Percentiles rank a stretch among this genome's conserved stretches.
Conservation (phyloP, 768 basidiomycete genomes). For the Rhodotorula diobovata region DNA sequence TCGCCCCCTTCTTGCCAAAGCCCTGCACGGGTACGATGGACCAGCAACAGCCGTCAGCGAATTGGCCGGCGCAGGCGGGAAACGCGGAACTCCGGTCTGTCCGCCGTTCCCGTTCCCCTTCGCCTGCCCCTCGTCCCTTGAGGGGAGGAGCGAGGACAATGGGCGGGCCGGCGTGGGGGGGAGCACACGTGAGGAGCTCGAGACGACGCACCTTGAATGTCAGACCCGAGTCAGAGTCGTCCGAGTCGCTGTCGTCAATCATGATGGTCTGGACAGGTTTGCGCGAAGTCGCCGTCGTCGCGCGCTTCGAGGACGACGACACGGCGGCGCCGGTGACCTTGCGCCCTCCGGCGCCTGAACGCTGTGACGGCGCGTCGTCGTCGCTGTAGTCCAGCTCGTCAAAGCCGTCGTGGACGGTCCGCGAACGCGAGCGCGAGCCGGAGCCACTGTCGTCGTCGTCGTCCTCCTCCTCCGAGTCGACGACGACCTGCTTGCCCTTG, state of each 20-base stretch:
- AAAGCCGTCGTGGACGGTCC: constrained; percentile 11
- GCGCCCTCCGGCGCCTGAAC: background rate
- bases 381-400: constrained; percentile 19
- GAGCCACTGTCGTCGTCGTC: background rate
- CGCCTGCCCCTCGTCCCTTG: too few species aligned
- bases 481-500: constrained; percentile 22
- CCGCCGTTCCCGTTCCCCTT: too few species aligned
- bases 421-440: background rate
- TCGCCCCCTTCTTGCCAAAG: constrained; percentile 14
- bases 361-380: background rate
- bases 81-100: too few species aligned
- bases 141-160: background rate
- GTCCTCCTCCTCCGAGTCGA: constrained; percentile 21
- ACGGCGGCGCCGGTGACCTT: background rate
- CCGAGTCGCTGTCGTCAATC: constrained; percentile 31
- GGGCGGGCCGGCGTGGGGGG: background rate
- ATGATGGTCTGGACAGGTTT: constrained; percentile 19
- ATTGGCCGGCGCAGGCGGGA: too few species aligned
- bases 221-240: constrained; percentile 23
- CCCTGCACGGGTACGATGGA: constrained; percentile 2
- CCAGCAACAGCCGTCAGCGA: background rate
- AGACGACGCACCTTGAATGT: constrained; percentile 30
- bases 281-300: background rate
- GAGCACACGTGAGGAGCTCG: too few species aligned
- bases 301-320: too few species aligned